Base-by-base conservation (phyloP, 257 asterid species). In the Misopates orontium region DNA sequence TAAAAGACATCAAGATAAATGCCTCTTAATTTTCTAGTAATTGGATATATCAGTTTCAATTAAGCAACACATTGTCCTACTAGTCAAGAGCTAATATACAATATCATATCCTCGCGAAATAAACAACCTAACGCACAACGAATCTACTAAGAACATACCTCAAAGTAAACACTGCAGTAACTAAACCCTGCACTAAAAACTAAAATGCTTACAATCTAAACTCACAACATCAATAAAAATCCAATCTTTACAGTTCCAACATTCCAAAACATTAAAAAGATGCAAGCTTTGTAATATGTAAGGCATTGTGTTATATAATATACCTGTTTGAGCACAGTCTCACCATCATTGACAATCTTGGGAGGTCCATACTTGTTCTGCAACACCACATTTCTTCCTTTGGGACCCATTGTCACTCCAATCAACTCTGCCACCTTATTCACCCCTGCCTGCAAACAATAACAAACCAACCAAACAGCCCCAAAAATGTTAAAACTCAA, bases 341-440 rank as follows among this genome's bases (percentile, higher is more conserved):
- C 97, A 6, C 97, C 97, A 74, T 90, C 96, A 65, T 85, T 90
- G 67, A 90, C 90, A 79, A 90, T 90, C 81, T 85, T 90, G 57
- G 97, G 97, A 82, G 97, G 90, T 70, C 96, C 96, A 81, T 87
- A 87, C 68, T 90, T 87, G 84, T 85, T 87, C 79, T 85, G 90
- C 87, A 90, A 70, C 68, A 90, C 96, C 72, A 90, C 96, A 79
- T 90, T 90, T 70, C 97, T 83, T 69, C 96, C 97, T 79, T 85
- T 90, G 36, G 97, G 97, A 21, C 97, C 97, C 74, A 90, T 18
- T 12, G 97, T 90, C 63, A 87, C 90, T 57, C 96, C 97, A 73
- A 90, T 86, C 39, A 90, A 68, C 73, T 90, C 90, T 47, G 96
- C 96, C 71, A 87, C 95, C 79, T 80, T 77, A 64, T 82, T 73